A percentile compares a stretch with the other conserved stretches of the same genome.
Evolutionary conservation across 208 protist genomes (phyloP).

Genomic region (Trypanosoma melophagium): DNA sequence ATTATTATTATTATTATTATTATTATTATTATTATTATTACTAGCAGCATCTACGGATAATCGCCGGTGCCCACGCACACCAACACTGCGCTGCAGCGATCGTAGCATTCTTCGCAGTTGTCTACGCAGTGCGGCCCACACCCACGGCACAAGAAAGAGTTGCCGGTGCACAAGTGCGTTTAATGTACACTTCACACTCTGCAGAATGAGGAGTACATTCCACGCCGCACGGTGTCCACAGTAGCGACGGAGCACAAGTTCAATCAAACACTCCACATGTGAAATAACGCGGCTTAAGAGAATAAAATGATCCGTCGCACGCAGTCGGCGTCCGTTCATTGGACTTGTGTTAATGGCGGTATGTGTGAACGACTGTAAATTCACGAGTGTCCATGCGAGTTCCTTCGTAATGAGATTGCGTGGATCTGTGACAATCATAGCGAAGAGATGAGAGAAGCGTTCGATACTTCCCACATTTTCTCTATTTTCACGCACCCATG

Average conservation of each 20-base stretch:
- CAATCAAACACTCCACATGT: slow-evolving; percentile 61
- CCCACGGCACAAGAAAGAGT: slow-evolving; percentile 69
- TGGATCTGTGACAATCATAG: slow-evolving; percentile 62
- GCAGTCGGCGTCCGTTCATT: slow-evolving; percentile 16
- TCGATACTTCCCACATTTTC: slow-evolving; percentile 68
- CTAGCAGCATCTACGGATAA: too few species aligned
- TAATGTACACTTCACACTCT: slow-evolving; percentile 64
- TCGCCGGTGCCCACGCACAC: neutral
- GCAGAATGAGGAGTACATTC: slow-evolving; percentile 57
- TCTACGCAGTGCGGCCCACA: slow-evolving; percentile 46
- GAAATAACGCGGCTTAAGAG: slow-evolving; percentile 37
- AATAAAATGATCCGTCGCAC: too few species aligned
- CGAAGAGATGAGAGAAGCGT: slow-evolving; percentile 59
- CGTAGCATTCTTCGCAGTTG: neutral
- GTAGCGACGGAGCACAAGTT: slow-evolving; percentile 61
- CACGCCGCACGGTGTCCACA: slow-evolving; percentile 49
- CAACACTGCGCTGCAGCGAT: neutral
- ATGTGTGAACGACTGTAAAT: slow-evolving; percentile 67
- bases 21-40: too few species aligned
- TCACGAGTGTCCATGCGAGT: slow-evolving; percentile 51
- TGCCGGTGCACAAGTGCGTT: slow-evolving; percentile 61
- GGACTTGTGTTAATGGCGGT: slow-evolving; percentile 35
- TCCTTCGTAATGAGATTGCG: slow-evolving; percentile 67
- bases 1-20: too few species aligned
- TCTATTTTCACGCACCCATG: slow-evolving; percentile 72